Percentiles rank a stretch among this genome's conserved stretches.
Conservation (phyloP, 345 rosid genomes). For the Eucalyptus brandiana region DNA sequence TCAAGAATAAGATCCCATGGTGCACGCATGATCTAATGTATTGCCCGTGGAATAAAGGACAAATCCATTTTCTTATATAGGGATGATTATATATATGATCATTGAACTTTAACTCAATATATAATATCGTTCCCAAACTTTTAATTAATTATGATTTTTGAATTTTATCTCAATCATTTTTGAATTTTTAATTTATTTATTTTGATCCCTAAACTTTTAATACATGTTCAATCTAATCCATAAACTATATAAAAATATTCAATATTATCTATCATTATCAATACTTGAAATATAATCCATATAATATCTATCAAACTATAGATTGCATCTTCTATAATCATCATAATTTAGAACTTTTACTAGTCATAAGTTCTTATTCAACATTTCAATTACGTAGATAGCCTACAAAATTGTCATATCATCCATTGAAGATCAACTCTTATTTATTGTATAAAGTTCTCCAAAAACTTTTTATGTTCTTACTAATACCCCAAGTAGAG, state of each 20-base stretch:
- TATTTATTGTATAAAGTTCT: background rate
- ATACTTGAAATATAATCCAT: background rate
- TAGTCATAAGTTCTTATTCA: background rate
- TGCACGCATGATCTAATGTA: background rate
- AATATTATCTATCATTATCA: background rate
- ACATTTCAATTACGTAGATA: background rate
- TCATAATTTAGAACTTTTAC: background rate
- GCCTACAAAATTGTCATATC: background rate
- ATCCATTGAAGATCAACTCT: background rate
- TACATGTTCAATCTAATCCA: background rate
- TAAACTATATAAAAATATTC: background rate
- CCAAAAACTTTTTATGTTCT: background rate
- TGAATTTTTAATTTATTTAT: background rate
- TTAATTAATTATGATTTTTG: background rate
- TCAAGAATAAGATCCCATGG: background rate
- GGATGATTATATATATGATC: background rate
- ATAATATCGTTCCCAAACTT: rapidly evolving
- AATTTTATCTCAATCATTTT: background rate
- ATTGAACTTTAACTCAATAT: background rate
- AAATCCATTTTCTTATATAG: background rate
- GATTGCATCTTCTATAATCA: background rate
- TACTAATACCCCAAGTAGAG: background rate
- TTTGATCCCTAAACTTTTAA: background rate
- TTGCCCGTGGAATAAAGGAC: background rate
- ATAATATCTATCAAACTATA: background rate